Conservation (phyloP, 148 eudicot genomes). For the Cornus kousa region DNA sequence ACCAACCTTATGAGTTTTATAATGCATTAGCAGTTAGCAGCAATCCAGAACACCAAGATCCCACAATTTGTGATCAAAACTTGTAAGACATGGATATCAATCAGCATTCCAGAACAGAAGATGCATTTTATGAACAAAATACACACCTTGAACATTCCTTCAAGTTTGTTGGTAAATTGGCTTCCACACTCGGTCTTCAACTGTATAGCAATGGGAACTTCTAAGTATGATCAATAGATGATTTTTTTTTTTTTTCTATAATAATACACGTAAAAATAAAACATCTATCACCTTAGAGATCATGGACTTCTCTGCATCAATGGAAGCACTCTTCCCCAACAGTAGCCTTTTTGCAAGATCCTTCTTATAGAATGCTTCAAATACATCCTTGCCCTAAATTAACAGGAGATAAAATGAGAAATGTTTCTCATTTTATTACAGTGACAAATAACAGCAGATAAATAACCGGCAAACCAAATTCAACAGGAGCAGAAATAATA, state of each 20-base stretch:
- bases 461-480: not conserved
- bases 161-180: constrained; percentile 96
- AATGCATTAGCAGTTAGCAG: not conserved
- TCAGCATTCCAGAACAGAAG: not conserved
- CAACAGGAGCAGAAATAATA: not conserved
- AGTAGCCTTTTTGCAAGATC: constrained; percentile 95
- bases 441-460: not conserved
- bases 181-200: constrained; percentile 98
- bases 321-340: constrained; percentile 96
- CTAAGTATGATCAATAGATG: constrained; percentile 15
- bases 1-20: not conserved
- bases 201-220: constrained; percentile 41
- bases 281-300: constrained; percentile 67
- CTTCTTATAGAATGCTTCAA: constrained; percentile 97
- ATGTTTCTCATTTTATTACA: not conserved
- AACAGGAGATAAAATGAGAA: constrained; percentile 7
- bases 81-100: not conserved
- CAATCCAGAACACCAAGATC: not conserved
- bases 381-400: constrained; percentile 92
- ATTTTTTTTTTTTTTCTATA: not conserved
- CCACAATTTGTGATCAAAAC: not conserved
- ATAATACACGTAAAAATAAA: not conserved
- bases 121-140: not conserved
- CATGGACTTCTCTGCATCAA: constrained; percentile 99
- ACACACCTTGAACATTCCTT: constrained; percentile 98